Base-by-base conservation (phyloP, 2,329 filamentous ascomycete species). In the Colletotrichum theobromicola region DNA sequence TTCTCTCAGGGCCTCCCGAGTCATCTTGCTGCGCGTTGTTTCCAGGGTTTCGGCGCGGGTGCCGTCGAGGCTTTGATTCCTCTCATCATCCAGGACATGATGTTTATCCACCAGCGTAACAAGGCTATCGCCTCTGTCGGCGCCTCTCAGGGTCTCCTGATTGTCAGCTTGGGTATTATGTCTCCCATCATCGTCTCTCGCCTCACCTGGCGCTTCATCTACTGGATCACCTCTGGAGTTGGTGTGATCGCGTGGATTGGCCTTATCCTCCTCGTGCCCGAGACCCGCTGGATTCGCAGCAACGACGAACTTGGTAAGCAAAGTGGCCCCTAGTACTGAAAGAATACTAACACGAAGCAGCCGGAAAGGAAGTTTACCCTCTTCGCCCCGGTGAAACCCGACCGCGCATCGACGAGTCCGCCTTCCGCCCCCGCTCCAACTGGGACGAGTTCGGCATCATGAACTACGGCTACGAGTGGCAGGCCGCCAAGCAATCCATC, bases 21-120 rank as follows among this genome's bases (percentile, higher is more conserved):
- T 13, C 84, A 85, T 67, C 69, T 84, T 6, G 81, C 79, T 2
- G 83, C 83, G 3, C 75, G 83, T 10, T 80, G 79, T 24, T 72
- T 85, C 16, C 80, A 84, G 73, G 84, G 82, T 0, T 75, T 85
- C 10, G 84, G 83, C 2, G 82, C 81, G 1, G 83, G 83, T 5
- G 79, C 83, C 0, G 81, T 83, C 18, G 82, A 84, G 73, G 82
- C 83, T 1, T 70, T 85, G 24, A 80, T 85, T 8, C 83, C 84
- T 4, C 78, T 85, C 13, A 82, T 85, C 35, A 80, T 84, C 2
- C 83, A 85, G 77, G 83, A 85, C 53, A 79, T 85, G 50, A 80
- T 84, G 57, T 85, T 85, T 35, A 80, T 84, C 21, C 83, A 85
- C 68, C 79, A 85, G 78, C 80, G 83, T 5, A 83, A 82, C 74